Evolutionary conservation across 2,329 filamentous ascomycete species (phyloP).

Genomic region (Fusarium sp.): DNA sequence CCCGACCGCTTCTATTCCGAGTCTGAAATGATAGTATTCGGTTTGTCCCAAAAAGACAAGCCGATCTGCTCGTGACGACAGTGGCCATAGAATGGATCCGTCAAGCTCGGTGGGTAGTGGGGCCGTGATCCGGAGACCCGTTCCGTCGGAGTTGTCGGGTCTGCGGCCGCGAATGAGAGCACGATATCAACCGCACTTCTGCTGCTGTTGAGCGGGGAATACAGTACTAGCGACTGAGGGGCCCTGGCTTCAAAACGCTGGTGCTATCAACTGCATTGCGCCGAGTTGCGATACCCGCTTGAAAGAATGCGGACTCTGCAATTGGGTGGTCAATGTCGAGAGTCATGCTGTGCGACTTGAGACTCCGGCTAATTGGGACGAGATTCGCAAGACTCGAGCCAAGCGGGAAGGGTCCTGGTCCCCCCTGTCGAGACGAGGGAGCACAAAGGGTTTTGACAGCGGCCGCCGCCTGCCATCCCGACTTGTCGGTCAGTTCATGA

Average conservation of each 20-base stretch:
- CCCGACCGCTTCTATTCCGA: neutral
- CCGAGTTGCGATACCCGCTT: neutral
- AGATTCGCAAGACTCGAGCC: neutral
- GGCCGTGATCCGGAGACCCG: neutral
- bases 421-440: constrained; percentile 1
- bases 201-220: neutral
- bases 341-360: neutral
- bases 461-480: constrained; percentile 5
- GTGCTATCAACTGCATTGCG: neutral
- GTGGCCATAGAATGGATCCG: neutral
- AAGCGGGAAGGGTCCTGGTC: neutral
- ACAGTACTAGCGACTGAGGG: neutral
- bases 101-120: neutral
- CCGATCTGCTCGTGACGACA: neutral
- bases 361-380: neutral
- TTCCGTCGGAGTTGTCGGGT: constrained; percentile 1
- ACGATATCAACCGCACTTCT: neutral
- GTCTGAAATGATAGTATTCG: neutral
- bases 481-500: constrained; percentile 3
- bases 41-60: neutral
- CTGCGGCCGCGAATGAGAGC: neutral
- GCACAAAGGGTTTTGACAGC: constrained; percentile 6
- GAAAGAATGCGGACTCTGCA: neutral
- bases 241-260: neutral
- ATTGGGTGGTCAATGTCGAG: neutral